phyloP scores from a whole-genome alignment of 108 stramenopile species.

The Seminavis robusta region DNA sequence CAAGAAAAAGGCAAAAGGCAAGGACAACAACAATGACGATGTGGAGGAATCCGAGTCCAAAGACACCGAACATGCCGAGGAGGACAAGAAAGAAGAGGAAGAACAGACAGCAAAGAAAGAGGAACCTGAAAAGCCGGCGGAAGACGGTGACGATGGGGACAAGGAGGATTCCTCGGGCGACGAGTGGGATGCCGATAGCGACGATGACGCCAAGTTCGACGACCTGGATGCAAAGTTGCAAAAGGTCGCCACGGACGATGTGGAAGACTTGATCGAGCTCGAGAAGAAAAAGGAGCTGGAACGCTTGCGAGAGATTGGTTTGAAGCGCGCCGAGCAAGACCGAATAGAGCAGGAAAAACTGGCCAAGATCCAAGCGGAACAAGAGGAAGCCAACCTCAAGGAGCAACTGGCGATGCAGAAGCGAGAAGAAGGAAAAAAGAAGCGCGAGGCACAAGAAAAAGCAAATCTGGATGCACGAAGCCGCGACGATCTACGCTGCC shows the following conservation, averaged over 20 bases:
- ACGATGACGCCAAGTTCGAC: conserved; percentile 67
- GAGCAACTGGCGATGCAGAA: conserved; percentile 55
- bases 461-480: conserved; percentile 81
- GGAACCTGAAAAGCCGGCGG: conserved; percentile 23
- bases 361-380: conserved; percentile 51
- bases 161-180: conserved; percentile 66
- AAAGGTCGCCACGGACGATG: conserved; percentile 46
- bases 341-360: conserved; percentile 66
- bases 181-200: conserved; percentile 79
- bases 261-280: conserved; percentile 78
- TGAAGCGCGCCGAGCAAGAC: conserved; percentile 80
- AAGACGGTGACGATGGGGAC: conserved; percentile 64
- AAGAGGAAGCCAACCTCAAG: conserved; percentile 49
- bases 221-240: conserved; percentile 70
- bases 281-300: conserved; percentile 84
- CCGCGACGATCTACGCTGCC: conserved; percentile 90
- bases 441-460: conserved; percentile 79
- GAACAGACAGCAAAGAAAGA: conserved; percentile 43
- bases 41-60: conserved; percentile 37
- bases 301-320: conserved; percentile 71
- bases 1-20: conserved; percentile 36
- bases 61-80: conserved; percentile 46
- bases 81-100: conserved; percentile 37
- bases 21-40: conserved; percentile 37
- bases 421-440: conserved; percentile 74